A percentile compares a stretch with the other conserved stretches of the same genome.
phyloP scores from a whole-genome alignment of 208 protist species.

The Trypanosoma grayi region DNA sequence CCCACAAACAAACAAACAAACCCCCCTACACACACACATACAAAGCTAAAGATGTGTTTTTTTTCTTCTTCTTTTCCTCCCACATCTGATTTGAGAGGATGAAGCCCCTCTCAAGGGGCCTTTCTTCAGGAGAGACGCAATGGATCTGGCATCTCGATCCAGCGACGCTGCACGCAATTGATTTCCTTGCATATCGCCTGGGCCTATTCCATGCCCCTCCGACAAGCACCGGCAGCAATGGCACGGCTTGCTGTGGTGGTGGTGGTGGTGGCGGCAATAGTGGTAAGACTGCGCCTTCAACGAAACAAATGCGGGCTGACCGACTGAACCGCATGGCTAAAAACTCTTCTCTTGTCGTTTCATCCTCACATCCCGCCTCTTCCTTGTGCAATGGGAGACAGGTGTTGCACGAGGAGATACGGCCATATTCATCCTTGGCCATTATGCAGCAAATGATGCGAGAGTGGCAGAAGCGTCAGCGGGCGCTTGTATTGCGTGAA shows the following conservation, averaged over 20 bases:
- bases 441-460: constrained; percentile 34
- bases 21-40: too few relatives aligned
- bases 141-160: constrained; percentile 27
- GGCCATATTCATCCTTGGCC: constrained; percentile 25
- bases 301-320: neutral
- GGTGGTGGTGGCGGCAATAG: too few relatives aligned
- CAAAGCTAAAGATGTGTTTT: too few relatives aligned
- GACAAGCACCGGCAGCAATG: neutral
- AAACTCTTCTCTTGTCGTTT: neutral
- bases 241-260: neutral
- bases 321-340: too few relatives aligned
- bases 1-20: too few relatives aligned
- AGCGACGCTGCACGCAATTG: constrained; percentile 18
- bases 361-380: neutral
- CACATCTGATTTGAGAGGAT: constrained; percentile 1
- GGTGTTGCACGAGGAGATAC: neutral
- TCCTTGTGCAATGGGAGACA: neutral
- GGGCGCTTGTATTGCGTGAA: constrained; percentile 10
- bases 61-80: constrained; percentile 2
- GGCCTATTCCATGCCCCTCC: constrained; percentile 17
- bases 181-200: constrained; percentile 29
- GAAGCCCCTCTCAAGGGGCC: neutral
- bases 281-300: too few relatives aligned
- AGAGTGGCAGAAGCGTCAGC: constrained; percentile 16
- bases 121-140: neutral